Base-by-base conservation (phyloP, 805 yeast genomes). In the Kodamaea neixiangensis region DNA sequence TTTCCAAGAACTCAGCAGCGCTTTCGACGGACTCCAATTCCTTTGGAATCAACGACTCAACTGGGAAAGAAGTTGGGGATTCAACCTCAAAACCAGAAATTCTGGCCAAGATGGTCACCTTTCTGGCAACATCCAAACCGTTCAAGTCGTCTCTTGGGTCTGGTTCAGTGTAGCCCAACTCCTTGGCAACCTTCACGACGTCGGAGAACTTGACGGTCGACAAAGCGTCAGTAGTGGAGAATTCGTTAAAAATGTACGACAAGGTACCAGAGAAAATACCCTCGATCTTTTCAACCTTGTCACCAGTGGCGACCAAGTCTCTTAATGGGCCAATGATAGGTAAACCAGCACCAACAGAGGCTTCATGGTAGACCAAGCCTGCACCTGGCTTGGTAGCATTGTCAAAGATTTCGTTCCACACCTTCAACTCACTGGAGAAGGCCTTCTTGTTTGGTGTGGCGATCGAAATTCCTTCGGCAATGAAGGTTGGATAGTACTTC, bases 361-460 rank as follows among this genome's bases (percentile, higher is more conserved):
- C 96, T 78, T 94, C 99, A 66, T 94, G 99, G 78, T 91, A 93
- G 42, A 91, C 96, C 56, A 93, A 77, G 38, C 90, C 92, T 43
- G 79, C 76, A 34, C 76, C 73, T 44, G 80, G 77, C 37, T 74
- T 71, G 35, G 76, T 78, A 33, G 87, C 79, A 47, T 71, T 69
- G 33, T 68, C 64, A 61, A 89, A 89, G 49, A 94, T 82, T 47
- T 79, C 77, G 50, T 89, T 80, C 97, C 98, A 94, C 10, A 85
- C 72, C 19, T 74, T 68, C 54, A 87, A 71, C 50, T 82, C 86
- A 40, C 91, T 79, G 7, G 97, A 91, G 65, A 94, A 94, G 0
- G 96, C 99, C 78, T 94, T 94, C 73, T 94, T 94, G 79, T 94
- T 94, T 59, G 99, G 99, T 42, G 99, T 94, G 15, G 98, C 99